phyloP scores from a whole-genome alignment of 2,329 filamentous ascomycete genomes.

The Mariannaea elegans region DNA sequence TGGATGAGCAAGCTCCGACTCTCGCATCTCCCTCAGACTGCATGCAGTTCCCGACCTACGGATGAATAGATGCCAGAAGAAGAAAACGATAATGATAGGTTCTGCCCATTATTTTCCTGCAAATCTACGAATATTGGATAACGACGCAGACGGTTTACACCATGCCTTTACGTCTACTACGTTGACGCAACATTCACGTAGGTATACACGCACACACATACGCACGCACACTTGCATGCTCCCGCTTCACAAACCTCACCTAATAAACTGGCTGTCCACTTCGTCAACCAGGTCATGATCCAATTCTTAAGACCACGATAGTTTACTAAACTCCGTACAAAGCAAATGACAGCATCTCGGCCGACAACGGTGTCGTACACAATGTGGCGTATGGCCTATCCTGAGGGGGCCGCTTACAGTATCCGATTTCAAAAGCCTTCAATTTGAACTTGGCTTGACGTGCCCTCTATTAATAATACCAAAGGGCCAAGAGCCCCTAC shows the following conservation, averaged over 20 bases:
- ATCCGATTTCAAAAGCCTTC: constrained; percentile 31
- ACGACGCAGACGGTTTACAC: constrained; percentile 16
- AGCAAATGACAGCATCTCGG: background rate
- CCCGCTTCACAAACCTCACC: no score
- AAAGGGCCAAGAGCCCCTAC: no score
- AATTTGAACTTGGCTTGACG: constrained; percentile 14
- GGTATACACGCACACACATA: background rate
- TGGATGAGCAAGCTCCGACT: constrained; percentile 17
- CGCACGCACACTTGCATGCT: background rate
- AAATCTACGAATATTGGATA: constrained; percentile 10
- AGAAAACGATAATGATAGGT: background rate
- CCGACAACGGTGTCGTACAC: background rate
- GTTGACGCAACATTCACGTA: background rate
- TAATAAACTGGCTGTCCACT: no score
- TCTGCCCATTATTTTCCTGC: background rate
- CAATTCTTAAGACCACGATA: constrained; percentile 1
- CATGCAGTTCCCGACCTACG: constrained; percentile 13
- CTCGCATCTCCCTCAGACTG: constrained; percentile 8
- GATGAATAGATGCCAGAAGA: no score
- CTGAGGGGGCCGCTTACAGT: constrained; percentile 9
- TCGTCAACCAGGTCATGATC: constrained; percentile 7
- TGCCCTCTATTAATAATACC: constrained; percentile 38
- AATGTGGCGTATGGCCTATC: background rate
- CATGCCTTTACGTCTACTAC: background rate
- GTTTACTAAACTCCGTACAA: background rate